Evolutionary conservation across 768 basidiomycete species (phyloP).

Genomic region (Xerocomus brunneocitrinus): DNA sequence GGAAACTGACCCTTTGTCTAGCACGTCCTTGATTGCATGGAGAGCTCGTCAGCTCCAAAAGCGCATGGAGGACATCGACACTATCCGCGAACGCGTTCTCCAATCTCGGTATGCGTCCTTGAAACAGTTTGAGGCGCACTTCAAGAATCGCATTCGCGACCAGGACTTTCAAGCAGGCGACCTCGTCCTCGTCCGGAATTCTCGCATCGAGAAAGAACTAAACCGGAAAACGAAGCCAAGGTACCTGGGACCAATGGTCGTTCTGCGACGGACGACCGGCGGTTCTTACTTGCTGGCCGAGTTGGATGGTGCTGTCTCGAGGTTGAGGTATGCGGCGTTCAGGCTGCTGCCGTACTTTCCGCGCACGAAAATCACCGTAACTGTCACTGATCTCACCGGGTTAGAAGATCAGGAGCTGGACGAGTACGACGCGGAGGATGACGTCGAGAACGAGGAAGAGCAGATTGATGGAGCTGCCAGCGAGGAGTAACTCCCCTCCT

Average conservation of each 20-base stretch:
- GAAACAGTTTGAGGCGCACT: background rate
- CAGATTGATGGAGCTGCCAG: too few species aligned
- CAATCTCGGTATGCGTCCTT: background rate
- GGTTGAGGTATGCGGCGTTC: background rate
- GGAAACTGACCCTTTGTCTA: background rate
- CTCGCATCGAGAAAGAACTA: conserved; percentile 1
- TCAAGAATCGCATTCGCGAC: background rate
- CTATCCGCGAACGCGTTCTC: background rate
- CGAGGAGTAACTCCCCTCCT: too few species aligned
- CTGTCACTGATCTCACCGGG: too few species aligned
- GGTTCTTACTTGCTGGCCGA: background rate
- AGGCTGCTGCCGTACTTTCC: background rate
- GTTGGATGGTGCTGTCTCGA: background rate
- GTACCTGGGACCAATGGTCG: background rate
- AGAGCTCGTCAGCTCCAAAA: background rate
- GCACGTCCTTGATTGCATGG: background rate
- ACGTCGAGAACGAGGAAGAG: too few species aligned
- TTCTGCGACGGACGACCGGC: background rate
- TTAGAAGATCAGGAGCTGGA: too few species aligned
- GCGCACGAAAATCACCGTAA: too few species aligned
- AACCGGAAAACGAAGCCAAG: conserved; percentile 21
- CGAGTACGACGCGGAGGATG: too few species aligned
- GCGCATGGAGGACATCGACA: background rate
- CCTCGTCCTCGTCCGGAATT: background rate
- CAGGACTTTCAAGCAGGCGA: background rate